Base-by-base conservation (phyloP, 1,139 yeast species). In the Hansenula sp. region DNA sequence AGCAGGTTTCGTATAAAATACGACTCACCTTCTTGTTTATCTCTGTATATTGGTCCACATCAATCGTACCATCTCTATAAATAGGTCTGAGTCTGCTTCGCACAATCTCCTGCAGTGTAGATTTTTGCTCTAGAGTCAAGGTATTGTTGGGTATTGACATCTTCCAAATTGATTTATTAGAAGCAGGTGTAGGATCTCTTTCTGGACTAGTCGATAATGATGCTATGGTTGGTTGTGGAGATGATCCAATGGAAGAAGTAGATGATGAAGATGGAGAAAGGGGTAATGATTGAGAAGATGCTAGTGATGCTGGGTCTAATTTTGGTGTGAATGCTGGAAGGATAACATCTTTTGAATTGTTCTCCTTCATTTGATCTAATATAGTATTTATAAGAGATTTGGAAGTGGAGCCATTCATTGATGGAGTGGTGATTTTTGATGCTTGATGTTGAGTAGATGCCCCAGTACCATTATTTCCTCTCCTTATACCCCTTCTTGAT, bases 31-130 rank as follows among this genome's bases (percentile, higher is more conserved):
- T 56, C 48, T 64, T 62, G 52, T 72, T 72, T 39, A 72, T 63
- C 6, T 45, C 59, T 33, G 71, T 81, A 65, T 53, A 79, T 58
- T 63, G 70, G 50, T 55, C 77, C 51, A 51, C 79, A 57, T 48
- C 68, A 51, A 56, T 51, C 5, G 19, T 39, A 4, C 66, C 64
- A 2, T 65, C 60, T 21, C 64, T 61, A 51, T 76, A 79, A 24
- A 73, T 58, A 1, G 79, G 77, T 33, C 79, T 61, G 27, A 82
- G 56, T 16, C 61, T 66, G 25, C 65, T 63, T 29, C 87, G 61
- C 8, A 82, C 80, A 43, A 75, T 68, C 21, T 56, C 64, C 51
- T 80, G 87, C 18, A 81, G 70, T 41, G 56, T 61, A 8, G 60
- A 58, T 50, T 81, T 80, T 44, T 73, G 75, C 27, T 66, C 71